Base-by-base conservation (phyloP, 2,329 filamentous ascomycete species). In the Chaetomium sp. region DNA sequence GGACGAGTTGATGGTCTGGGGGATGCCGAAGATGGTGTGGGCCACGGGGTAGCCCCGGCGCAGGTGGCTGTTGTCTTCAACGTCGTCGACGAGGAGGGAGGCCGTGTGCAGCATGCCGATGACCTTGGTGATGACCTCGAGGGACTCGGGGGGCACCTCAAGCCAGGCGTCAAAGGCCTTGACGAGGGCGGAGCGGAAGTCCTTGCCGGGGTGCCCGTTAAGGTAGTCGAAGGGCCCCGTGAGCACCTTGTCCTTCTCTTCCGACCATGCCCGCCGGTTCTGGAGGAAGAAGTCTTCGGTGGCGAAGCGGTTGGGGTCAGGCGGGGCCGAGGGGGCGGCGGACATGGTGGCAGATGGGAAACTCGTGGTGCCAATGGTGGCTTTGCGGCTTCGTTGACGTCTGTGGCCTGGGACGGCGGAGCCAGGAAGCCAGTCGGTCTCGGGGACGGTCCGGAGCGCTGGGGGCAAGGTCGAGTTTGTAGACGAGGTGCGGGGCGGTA, bases 1-100 rank as follows among this genome's bases (percentile, higher is more conserved):
- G 68, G 92, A 91, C 57, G 88, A 90, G 78, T 96, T 96, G 78
- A 96, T 95, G 51, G 92, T 95, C 77, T 96, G 92, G 6, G 92
- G 88, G 3, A 90, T 87, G 67, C 92, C 92, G 73, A 93, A 96
- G 71, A 96, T 92, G 75, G 82, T 86, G 78, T 96, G 91, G 3
- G 92, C 90, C 23, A 94, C 92, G 13, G 92, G 92, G 47, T 91
- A 83, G 50, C 92, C 92, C 49, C 92, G 85, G 49, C 92, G 88
- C 31, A 96, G 83, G 67, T 87, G 78, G 2, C 90, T 93, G 50
- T 69, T 71, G 78, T 96, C 92, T 79, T 96, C 91, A 7, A 96
- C 92, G 75, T 96, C 93, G 77, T 96, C 92, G 63, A 96, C 86
- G 27, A 96, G 85, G 62, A 96, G 81, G 3, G 90, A 93, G 3